Evolutionary conservation across 1,284 basidiomycete species (phyloP), one percentile per base, ranked within the genome.

Genomic region (Ustilago cynodontis): DNA sequence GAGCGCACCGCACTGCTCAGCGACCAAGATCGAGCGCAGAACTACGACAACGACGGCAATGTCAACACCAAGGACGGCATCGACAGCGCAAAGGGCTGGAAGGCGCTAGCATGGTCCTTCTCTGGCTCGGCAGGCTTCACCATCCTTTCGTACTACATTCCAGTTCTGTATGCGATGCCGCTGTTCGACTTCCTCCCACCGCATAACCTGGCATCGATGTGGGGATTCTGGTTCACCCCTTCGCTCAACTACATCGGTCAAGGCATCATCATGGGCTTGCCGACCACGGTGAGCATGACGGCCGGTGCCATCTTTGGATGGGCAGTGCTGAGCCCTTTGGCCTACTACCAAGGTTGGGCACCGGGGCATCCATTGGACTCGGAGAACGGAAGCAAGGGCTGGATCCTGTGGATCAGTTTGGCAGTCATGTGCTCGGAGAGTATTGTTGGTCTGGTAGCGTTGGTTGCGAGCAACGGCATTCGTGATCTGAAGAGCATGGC

Each of bases 211-310:
- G 95, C 95, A 1, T 89, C 90, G 31, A 89, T 92, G 79, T 98
- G 95, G 95, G 88, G 95, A 28, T 98, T 95, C 94, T 93, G 91
- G 87, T 95, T 98, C 84, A 94, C 94, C 0, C 94, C 94, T 0
- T 95, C 93, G 85, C 88, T 97, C 52, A 94, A 93, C 2, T 82
- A 81, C 51, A 76, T 78, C 50, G 77, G 65, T 8, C 66, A 78
- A 92, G 93, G 95, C 5, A 95, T 98, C 76, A 98, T 98, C 84
- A 98, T 98, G 96, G 95, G 95, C 3, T 92, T 96, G 77, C 93
- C 94, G 0, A 97, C 94, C 0, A 95, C 94, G 0, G 84, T 96
- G 29, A 93, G 93, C 83, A 98, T 98, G 95, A 95, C 93, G 28
- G 78, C 93, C 90, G 95, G 95, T 39, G 97, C 97, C 92, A 78